Conservation (phyloP, 345 rosid species). For the Psidium friedrichsthalianum region DNA sequence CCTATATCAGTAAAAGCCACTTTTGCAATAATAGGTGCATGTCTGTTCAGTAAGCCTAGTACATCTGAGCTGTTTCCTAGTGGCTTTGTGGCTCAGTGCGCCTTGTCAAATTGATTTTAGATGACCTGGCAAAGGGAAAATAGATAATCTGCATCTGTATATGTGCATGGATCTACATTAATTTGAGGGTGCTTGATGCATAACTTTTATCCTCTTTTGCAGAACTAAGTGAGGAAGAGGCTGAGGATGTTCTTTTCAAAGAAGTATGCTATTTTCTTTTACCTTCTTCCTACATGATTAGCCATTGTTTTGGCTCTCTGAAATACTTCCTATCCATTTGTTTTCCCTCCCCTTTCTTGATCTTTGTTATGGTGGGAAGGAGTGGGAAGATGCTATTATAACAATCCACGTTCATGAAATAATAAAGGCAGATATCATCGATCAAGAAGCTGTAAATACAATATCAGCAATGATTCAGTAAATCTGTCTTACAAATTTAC, state of each 20-base stretch:
- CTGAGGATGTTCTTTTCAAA: slow-evolving; percentile 87
- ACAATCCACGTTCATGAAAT: background rate
- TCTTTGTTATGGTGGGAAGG: background rate
- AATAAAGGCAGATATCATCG: background rate
- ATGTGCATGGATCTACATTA: background rate
- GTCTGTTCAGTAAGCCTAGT: background rate
- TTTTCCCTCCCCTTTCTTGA: background rate
- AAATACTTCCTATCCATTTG: background rate
- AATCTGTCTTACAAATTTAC: background rate
- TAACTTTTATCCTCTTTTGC: slow-evolving; percentile 8
- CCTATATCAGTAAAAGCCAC: background rate
- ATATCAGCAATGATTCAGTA: background rate
- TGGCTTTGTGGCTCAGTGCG: background rate
- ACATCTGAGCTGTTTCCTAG: background rate
- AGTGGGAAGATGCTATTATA: background rate
- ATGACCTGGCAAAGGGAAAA: background rate
- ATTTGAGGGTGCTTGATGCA: background rate
- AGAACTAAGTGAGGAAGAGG: slow-evolving; percentile 65
- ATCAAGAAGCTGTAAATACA: background rate
- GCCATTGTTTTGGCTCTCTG: background rate
- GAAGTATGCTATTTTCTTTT: slow-evolving; percentile 28
- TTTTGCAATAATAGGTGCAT: background rate
- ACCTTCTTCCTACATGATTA: background rate
- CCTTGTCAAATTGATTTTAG: background rate
- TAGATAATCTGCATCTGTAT: background rate